A percentile compares a stretch with the other conserved stretches of the same genome.
These are phyloP conservation scores for Geosiphon pyriformis DNA, from an alignment of 192 early-diverging fungal species.

Conservation along the genomic window DNA sequence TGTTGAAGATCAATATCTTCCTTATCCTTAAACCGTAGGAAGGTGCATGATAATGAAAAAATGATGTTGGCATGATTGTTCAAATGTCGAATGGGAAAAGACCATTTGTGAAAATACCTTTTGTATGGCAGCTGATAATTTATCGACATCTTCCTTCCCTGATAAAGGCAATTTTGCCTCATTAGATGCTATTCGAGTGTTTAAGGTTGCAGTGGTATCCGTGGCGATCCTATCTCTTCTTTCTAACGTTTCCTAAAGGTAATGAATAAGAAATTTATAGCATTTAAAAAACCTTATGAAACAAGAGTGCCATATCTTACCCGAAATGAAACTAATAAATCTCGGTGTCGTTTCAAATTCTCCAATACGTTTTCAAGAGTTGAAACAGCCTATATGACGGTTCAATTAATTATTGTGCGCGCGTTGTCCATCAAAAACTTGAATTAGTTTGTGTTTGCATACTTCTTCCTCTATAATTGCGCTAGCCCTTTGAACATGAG, in stretches of 20 bases:
- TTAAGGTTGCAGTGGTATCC: conserved; percentile 45
- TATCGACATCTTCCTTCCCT: conserved; percentile 37
- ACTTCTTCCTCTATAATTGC: conserved; percentile 30
- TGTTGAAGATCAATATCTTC: conserved; percentile 43
- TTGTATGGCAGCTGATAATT: conserved; percentile 27
- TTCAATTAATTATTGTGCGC: background rate
- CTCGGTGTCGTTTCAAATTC: conserved; percentile 58
- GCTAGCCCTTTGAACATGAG: conserved; percentile 28
- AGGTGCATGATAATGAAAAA: background rate
- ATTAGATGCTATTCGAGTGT: conserved; percentile 48
- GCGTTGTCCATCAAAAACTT: conserved; percentile 32
- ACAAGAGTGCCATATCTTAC: conserved; percentile 22
- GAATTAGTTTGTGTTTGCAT: conserved; percentile 26
- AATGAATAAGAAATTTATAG: background rate
- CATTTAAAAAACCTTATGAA: background rate
- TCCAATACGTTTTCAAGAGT: conserved; percentile 52
- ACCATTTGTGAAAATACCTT: conserved; percentile 38
- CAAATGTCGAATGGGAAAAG: no score
- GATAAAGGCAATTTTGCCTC: conserved; percentile 31
- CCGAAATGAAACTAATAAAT: conserved; percentile 52
- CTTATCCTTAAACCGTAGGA: conserved; percentile 37
- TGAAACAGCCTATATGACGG: conserved; percentile 26
- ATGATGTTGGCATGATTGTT: background rate
- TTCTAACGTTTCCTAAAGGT: conserved; percentile 42
- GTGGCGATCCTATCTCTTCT: conserved; percentile 44